A percentile compares a stretch with the other conserved stretches of the same genome.
Evolutionary conservation across 2,329 filamentous ascomycete species (phyloP).

Genomic region (Leptographium wingfieldii): DNA sequence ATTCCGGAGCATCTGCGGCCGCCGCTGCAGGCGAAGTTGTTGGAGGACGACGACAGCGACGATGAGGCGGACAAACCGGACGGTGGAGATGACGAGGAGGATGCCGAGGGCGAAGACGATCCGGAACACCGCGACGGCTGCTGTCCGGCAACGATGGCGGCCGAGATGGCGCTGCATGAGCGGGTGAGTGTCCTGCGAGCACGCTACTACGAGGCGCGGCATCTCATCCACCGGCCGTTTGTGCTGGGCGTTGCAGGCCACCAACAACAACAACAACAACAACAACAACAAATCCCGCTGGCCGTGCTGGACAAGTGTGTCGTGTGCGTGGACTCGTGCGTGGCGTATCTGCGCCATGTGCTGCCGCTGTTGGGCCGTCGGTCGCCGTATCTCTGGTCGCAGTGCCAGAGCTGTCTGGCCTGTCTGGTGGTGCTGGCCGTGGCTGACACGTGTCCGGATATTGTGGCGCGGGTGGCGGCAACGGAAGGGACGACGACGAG

Average conservation of each 20-base stretch:
- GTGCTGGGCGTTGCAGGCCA: conserved; percentile 16
- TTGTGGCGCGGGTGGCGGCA: conserved; percentile 4
- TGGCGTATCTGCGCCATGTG: conserved; percentile 22
- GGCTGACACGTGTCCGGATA: conserved; percentile 18
- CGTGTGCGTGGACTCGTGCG: conserved; percentile 22
- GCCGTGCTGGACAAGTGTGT: conserved; percentile 22
- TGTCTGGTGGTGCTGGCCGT: conserved; percentile 21
- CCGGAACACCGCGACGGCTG: conserved; percentile 34
- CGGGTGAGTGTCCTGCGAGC: conserved; percentile 57
- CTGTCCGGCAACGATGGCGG: background rate
- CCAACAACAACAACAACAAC: background rate
- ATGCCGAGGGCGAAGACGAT: background rate
- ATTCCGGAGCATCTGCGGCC: conserved; percentile 32
- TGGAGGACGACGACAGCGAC: conserved; percentile 26
- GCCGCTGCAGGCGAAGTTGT: conserved; percentile 27
- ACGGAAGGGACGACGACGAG: background rate
- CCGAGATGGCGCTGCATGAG: conserved; percentile 22
- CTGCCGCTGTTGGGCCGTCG: conserved; percentile 23
- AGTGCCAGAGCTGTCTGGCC: conserved; percentile 23
- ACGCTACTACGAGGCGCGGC: conserved; percentile 59
- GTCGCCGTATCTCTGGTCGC: conserved; percentile 25
- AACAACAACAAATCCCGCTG: conserved; percentile 7
- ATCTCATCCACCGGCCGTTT: conserved; percentile 58
- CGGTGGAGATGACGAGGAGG: conserved; percentile 14
- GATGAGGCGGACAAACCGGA: conserved; percentile 31